Conservation (phyloP, 495 filamentous ascomycete genomes). For the Choiromyces venosus region DNA sequence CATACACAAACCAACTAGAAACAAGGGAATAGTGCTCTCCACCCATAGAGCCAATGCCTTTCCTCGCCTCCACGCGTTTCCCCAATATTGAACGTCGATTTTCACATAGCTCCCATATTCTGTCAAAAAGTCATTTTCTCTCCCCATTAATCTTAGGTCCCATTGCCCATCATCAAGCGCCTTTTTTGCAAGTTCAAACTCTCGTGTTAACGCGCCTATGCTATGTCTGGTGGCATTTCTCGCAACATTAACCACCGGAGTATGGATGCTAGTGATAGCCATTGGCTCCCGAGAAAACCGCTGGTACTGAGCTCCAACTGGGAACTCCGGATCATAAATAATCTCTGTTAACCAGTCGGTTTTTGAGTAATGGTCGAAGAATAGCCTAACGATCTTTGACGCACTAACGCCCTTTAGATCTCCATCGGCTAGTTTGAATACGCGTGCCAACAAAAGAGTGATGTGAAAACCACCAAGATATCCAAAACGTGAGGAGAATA, state of each 20-base stretch:
- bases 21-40: conserved; percentile 49
- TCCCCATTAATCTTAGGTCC: conserved; percentile 32
- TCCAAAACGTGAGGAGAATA: conserved; percentile 56
- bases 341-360: conserved; percentile 52
- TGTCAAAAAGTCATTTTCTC: conserved; percentile 47
- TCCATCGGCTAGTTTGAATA: conserved; percentile 49
- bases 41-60: conserved; percentile 52
- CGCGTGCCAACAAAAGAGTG: conserved; percentile 51
- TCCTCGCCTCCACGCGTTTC: conserved; percentile 47
- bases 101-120: conserved; percentile 50
- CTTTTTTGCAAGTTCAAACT: conserved; percentile 48
- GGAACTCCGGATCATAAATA: conserved; percentile 52
- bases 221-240: conserved; percentile 49
- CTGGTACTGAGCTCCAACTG: conserved; percentile 46
- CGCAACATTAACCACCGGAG: conserved; percentile 53
- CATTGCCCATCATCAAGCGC: conserved; percentile 46
- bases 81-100: conserved; percentile 56
- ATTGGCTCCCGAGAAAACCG: conserved; percentile 53
- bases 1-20: conserved; percentile 48
- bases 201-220: conserved; percentile 47
- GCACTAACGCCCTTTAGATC: conserved; percentile 40
- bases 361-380: conserved; percentile 55
- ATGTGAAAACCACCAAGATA: conserved; percentile 57
- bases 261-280: conserved; percentile 52
- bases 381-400: conserved; percentile 48